Evolutionary conservation across 192 early-diverging fungal genomes (phyloP).

Genomic region (Umbelopsis vinacea): DNA sequence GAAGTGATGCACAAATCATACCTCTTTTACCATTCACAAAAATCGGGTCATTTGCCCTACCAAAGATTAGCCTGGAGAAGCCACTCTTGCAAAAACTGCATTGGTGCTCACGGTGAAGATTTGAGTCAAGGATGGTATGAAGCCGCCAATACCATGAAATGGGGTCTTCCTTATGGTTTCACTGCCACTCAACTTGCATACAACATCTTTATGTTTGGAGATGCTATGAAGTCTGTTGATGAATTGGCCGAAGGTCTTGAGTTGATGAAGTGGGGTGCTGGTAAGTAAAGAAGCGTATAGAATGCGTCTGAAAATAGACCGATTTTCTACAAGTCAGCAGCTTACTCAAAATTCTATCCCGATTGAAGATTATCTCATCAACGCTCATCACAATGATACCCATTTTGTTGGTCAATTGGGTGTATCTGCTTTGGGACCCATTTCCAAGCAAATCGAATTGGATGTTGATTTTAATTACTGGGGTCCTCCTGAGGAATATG

Average conservation of each 20-base stretch:
- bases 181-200: conserved; percentile 52
- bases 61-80: conserved; percentile 58
- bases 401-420: conserved; percentile 51
- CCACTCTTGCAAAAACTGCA: conserved; percentile 56
- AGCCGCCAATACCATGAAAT: conserved; percentile 65
- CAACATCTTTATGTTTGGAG: conserved; percentile 50
- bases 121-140: conserved; percentile 59
- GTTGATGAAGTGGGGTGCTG: conserved; percentile 42
- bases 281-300: conserved; percentile 15
- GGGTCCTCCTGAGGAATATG: conserved; percentile 57
- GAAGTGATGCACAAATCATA: conserved; percentile 57
- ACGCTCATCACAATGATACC: conserved; percentile 57
- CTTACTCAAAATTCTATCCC: too few species aligned
- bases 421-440: conserved; percentile 37
- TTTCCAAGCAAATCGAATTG: conserved; percentile 34
- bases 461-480: conserved; percentile 61
- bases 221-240: conserved; percentile 46
- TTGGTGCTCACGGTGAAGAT: conserved; percentile 56
- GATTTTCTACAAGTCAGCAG: too few species aligned
- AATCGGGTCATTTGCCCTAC: conserved; percentile 52
- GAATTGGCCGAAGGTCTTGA: conserved; percentile 46
- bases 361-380: conserved; percentile 57
- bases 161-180: conserved; percentile 55
- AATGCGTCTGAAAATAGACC: not conserved
- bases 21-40: conserved; percentile 57